These are phyloP conservation scores for Hemisphaericaspora lyxosophila DNA, from an alignment of 1,139 yeast genomes.

Conservation along the genomic window DNA sequence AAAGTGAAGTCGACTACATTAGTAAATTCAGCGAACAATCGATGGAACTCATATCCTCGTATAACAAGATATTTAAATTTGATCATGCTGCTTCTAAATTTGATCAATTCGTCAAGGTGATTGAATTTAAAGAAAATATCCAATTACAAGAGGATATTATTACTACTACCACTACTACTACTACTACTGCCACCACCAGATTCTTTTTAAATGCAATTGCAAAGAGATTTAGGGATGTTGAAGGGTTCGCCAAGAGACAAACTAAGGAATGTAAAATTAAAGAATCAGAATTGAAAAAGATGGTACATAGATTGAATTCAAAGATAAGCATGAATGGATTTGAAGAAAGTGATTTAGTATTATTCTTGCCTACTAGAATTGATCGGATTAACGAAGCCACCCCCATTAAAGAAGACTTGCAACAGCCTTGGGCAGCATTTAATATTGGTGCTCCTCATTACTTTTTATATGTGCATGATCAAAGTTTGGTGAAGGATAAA, in stretches of 20 bases:
- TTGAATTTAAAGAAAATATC: slow-evolving; percentile 41
- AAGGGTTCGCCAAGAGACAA: slow-evolving; percentile 82
- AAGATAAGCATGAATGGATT: slow-evolving; percentile 70
- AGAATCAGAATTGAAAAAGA: slow-evolving; percentile 41
- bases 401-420: slow-evolving; percentile 17
- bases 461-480: slow-evolving; percentile 44
- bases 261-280: slow-evolving; percentile 69
- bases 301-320: slow-evolving; percentile 37
- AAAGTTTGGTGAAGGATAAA: slow-evolving; percentile 29
- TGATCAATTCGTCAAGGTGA: slow-evolving; percentile 23
- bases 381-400: slow-evolving; percentile 28
- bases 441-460: slow-evolving; percentile 80
- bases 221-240: slow-evolving; percentile 84
- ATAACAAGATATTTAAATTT: slow-evolving; percentile 19
- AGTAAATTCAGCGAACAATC: slow-evolving; percentile 19
- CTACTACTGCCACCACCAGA: slow-evolving; percentile 23
- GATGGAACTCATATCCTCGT: slow-evolving; percentile 18
- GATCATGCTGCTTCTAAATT: slow-evolving; percentile 17
- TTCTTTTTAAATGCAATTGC: slow-evolving; percentile 66
- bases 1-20: slow-evolving; percentile 10
- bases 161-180: slow-evolving; percentile 25
- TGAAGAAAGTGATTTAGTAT: slow-evolving; percentile 68
- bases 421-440: slow-evolving; percentile 84
- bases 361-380: slow-evolving; percentile 74
- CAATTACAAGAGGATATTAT: slow-evolving; percentile 26